phyloP scores from a whole-genome alignment of 768 basidiomycete genomes.

The Trametes sanguinea region DNA sequence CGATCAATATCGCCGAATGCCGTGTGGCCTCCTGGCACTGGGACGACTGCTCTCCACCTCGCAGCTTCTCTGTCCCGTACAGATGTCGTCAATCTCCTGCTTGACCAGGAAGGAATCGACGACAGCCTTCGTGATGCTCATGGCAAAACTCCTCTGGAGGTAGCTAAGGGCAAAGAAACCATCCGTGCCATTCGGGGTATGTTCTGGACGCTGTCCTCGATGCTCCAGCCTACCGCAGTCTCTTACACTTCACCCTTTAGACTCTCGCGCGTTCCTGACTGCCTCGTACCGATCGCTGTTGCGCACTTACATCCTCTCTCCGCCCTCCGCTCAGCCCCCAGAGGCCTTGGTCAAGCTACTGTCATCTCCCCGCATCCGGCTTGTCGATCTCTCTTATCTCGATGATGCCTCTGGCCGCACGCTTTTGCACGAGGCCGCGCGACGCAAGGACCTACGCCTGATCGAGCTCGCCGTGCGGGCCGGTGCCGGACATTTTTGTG shows the following conservation, averaged over 20 bases:
- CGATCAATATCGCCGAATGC: conserved; percentile 81
- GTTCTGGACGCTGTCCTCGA: conserved; percentile 19
- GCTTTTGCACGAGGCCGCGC: conserved; percentile 85
- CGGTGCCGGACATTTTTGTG: conserved; percentile 89
- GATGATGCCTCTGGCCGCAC: conserved; percentile 79
- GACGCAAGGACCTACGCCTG: conserved; percentile 74
- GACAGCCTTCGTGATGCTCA: conserved; percentile 71
- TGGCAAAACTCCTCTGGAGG: conserved; percentile 70
- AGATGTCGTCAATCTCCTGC: conserved; percentile 72
- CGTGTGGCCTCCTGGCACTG: conserved; percentile 69
- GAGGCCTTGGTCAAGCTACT: conserved; percentile 57
- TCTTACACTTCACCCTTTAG: conserved; percentile 37
- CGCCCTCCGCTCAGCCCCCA: conserved; percentile 38
- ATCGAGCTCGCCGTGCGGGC: conserved; percentile 84
- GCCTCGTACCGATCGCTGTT: conserved; percentile 75
- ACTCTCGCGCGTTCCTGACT: conserved; percentile 75
- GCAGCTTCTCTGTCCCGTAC: conserved; percentile 70
- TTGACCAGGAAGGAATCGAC: conserved; percentile 80
- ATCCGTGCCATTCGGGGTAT: conserved; percentile 68
- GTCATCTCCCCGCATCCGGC: conserved; percentile 65
- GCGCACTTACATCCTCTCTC: conserved; percentile 71
- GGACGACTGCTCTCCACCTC: conserved; percentile 72
- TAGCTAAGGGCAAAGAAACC: conserved; percentile 69
- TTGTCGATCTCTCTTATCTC: conserved; percentile 76
- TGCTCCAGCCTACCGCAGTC: background rate